These are phyloP conservation scores for Somion occarium DNA, from an alignment of 1,284 basidiomycete genomes.

Conservation along the genomic window DNA sequence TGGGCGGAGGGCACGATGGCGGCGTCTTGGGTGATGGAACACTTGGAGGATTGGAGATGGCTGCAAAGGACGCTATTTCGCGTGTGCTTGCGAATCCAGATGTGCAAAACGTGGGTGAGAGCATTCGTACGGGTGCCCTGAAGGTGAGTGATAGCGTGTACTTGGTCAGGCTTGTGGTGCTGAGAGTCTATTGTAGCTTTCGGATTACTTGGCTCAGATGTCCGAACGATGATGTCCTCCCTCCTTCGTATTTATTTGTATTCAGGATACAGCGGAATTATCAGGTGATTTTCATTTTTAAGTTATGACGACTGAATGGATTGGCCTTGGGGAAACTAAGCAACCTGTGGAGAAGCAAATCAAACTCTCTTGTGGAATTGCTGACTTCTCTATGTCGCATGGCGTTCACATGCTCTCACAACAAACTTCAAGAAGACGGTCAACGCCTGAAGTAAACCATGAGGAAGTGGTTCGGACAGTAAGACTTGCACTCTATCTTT, in stretches of 20 bases:
- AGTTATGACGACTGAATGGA: no score
- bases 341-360: no score
- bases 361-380: no score
- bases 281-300: background rate
- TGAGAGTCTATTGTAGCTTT: slow-evolving; percentile 42
- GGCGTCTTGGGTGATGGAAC: slow-evolving; percentile 63
- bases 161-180: background rate
- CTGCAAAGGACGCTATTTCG: slow-evolving; percentile 77
- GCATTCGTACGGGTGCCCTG: slow-evolving; percentile 76
- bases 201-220: slow-evolving; percentile 76
- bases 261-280: background rate
- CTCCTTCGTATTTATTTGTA: background rate
- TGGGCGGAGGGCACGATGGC: slow-evolving; percentile 36
- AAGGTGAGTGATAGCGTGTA: slow-evolving; percentile 55
- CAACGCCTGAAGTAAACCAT: background rate
- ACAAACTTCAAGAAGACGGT: background rate
- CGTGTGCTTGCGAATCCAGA: slow-evolving; percentile 86
- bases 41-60: slow-evolving; percentile 69
- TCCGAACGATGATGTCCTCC: slow-evolving; percentile 44
- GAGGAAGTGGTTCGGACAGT: background rate
- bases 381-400: background rate
- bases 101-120: slow-evolving; percentile 85
- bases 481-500: background rate
- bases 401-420: background rate
- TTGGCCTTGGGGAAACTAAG: no score